Evolutionary conservation across 805 yeast genomes (phyloP), one percentile per base, ranked within the genome.

Genomic region (Helenozyma baotianmanensis): DNA sequence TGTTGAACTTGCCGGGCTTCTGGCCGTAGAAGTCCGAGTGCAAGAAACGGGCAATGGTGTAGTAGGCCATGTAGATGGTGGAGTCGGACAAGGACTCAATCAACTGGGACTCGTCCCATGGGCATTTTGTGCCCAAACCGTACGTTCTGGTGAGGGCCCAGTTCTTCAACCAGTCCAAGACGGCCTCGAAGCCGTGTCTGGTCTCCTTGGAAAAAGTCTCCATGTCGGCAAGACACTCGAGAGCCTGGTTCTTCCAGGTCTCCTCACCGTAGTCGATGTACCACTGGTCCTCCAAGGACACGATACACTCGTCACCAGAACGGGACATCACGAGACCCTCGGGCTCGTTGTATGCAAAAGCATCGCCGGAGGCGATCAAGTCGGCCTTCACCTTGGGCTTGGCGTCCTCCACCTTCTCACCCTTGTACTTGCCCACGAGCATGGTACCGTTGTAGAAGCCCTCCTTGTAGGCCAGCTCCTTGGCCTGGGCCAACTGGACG

Each of bases 71-170:
- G 69, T 92, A 92, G 36, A 92, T 71, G 15, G 98, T 92, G 16
- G 97, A 90, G 62, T 92, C 98, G 23, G 96, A 85, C 50, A 92
- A 72, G 14, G 96, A 87, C 68, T 92, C 98, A 36, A 92, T 90
- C 53, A 92, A 75, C 55, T 83, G 89, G 57, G 81, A 80, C 46
- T 83, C 82, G 68, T 92, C 98, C 98, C 98, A 92, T 38, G 98
- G 98, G 47, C 92, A 76, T 56, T 70, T 80, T 37, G 97, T 80
- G 59, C 98, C 98, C 48, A 92, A 73, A 58, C 98, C 98, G 51
- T 86, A 92, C 36, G 95, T 81, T 72, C 98, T 84, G 38, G 95
- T 86, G 39, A 92, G 86, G 32, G 98, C 97, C 98, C 98, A 92
- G 70, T 88, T 89, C 68, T 82, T 85, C 54, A 92, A 77, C 98